Evolutionary conservation across 345 rosid species (phyloP).

Genomic region (Eucalyptus curtisii): DNA sequence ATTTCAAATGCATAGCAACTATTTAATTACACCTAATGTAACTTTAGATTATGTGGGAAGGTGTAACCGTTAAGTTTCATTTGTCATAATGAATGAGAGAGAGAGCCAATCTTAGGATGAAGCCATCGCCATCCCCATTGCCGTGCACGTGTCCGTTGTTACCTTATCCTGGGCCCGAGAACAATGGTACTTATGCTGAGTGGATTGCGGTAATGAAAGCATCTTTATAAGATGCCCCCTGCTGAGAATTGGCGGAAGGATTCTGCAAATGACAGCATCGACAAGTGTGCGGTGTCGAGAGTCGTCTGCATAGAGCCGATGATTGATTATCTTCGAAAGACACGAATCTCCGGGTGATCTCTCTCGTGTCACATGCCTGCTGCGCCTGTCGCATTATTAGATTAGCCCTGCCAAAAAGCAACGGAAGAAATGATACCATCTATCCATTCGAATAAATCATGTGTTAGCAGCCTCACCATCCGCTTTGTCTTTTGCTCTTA

Average conservation of each 20-base stretch:
- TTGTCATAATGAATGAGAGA: not conserved
- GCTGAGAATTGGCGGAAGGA: not conserved
- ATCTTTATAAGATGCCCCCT: not conserved
- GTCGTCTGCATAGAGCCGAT: no score
- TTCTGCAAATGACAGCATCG: not conserved
- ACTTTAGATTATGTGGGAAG: not conserved
- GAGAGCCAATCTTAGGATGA: not conserved
- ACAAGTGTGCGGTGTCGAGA: not conserved
- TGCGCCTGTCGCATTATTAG: not conserved
- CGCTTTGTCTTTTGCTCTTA: not conserved
- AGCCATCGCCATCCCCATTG: not conserved
- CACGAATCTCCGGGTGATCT: not conserved
- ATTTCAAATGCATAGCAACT: not conserved
- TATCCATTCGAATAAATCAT: not conserved
- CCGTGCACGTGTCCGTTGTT: not conserved
- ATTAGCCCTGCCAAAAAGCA: not conserved
- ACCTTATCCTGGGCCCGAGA: no score
- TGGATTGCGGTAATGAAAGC: not conserved
- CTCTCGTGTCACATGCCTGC: not conserved
- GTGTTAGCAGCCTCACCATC: not conserved
- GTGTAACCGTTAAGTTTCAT: not conserved
- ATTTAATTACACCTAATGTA: not conserved
- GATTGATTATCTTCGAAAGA: not conserved
- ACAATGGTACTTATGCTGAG: not conserved
- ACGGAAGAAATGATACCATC: not conserved